Evolutionary conservation across 441 rosid species (phyloP), one percentile per base, ranked within the genome.

Genomic region (Isatis lusitanica): DNA sequence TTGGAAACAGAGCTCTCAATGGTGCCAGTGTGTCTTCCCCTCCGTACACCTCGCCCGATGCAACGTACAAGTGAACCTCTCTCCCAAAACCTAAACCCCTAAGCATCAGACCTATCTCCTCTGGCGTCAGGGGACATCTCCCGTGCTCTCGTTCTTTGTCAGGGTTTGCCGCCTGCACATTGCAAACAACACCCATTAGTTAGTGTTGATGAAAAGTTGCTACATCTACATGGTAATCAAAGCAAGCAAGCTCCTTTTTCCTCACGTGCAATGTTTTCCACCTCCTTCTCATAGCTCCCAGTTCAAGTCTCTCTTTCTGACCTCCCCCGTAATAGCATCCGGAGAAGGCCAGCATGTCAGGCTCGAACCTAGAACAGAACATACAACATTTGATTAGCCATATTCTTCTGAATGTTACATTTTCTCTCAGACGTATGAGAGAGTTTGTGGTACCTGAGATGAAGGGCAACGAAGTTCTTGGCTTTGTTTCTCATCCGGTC

Each of bases 321-420:
- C 91, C 89, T 62, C 91, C 91, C 30, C 91, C 87, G 9, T 83
- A 85, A 77, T 87, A 80, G 75, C 91, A 87, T 69, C 91, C 91
- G 36, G 89, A 87, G 84, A 85, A 87, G 53, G 91, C 91, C 55
- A 87, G 81, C 89, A 87, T 87, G 74, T 87, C 91, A 63, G 89
- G 82, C 68, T 87, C 91, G 38, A 87, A 87, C 80, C 91, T 87
- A 46, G 43, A 74, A 66, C 18, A 28, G 2, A 68, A 69, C 56
- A 57, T 36, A 56, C 47, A 66, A 36, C 63, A 77, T 17, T 33
- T 56, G 46, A 47, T 46, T n/a, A 55, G 64, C 46, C 38, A 74
- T 7, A 21, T 26, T n/a, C 33, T 3, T 62, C 10, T 16, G 7
- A 46, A 6, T 15, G 18, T 7, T 44, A 13, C n/a, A 24, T 1